Conservation (phyloP, 768 basidiomycete species). For the Mycena maculata region DNA sequence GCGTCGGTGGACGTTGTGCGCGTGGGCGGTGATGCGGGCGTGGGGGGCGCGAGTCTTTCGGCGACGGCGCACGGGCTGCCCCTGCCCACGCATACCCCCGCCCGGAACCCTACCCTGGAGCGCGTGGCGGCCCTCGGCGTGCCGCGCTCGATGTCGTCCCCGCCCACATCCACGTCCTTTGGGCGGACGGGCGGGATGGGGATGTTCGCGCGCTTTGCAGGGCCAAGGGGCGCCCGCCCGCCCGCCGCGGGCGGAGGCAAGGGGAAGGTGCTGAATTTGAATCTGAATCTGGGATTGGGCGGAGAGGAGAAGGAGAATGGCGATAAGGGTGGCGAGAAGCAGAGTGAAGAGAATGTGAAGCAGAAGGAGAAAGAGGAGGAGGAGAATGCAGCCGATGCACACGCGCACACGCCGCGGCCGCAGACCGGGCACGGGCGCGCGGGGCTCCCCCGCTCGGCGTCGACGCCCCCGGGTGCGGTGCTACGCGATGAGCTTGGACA, state of each 20-base stretch:
- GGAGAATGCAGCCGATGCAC: no score
- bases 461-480: slow-evolving; percentile 19
- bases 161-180: slow-evolving; percentile 3
- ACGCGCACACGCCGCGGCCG: no score
- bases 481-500: not conserved
- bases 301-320: no score
- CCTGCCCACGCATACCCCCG: no score
- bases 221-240: slow-evolving; percentile 21
- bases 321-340: not conserved
- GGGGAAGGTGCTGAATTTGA: not conserved
- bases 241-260: not conserved
- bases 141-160: slow-evolving; percentile 27
- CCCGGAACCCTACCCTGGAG: no score
- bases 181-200: not conserved
- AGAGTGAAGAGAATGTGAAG: not conserved
- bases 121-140: no score
- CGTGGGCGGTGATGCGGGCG: no score
- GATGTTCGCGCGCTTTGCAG: slow-evolving; percentile 24
- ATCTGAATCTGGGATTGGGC: no score
- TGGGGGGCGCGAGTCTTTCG: not conserved
- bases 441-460: slow-evolving; percentile 24
- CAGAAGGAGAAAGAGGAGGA: no score
- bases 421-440: no score
- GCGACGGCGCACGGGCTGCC: not conserved
- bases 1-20: not conserved